Evolutionary conservation across 2,329 filamentous ascomycete species (phyloP).

Genomic region (Chalaropsis ovoidea): DNA sequence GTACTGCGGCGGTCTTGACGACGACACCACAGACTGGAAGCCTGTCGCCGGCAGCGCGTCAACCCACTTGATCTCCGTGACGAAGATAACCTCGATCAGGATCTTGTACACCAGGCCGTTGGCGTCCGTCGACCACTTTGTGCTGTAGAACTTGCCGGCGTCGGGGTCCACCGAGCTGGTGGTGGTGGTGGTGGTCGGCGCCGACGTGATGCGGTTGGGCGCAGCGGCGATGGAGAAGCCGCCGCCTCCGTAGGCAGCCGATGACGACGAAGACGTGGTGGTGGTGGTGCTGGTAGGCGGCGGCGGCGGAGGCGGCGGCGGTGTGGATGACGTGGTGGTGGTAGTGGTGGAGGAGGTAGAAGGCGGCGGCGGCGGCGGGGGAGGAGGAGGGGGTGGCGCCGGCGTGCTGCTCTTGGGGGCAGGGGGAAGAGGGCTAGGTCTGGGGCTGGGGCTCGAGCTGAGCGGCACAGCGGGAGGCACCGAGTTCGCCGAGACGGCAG

Average conservation of each 20-base stretch:
- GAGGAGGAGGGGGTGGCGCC: constrained; percentile 20
- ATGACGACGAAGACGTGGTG: not conserved
- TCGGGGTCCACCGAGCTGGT: constrained; percentile 32
- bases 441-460: not conserved
- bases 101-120: constrained; percentile 46
- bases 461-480: not conserved
- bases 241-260: not conserved
- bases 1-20: not conserved
- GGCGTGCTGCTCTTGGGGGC: constrained; percentile 2
- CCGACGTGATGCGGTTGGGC: not conserved
- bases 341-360: not conserved
- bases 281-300: too few relatives aligned
- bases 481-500: not conserved
- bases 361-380: constrained; percentile 21
- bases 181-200: constrained; percentile 24
- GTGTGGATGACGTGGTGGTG: not conserved
- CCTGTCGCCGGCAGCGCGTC: constrained; percentile 28
- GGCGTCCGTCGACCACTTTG: constrained; percentile 41
- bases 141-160: constrained; percentile 37
- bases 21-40: not conserved
- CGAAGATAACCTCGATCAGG: constrained; percentile 45
- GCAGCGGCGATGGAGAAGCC: not conserved
- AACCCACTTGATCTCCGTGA: constrained; percentile 43
- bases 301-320: not conserved
- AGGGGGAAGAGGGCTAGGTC: constrained; percentile 20